phyloP scores from a whole-genome alignment of 495 filamentous ascomycete species.

The Penicillium dipodomyicola region DNA sequence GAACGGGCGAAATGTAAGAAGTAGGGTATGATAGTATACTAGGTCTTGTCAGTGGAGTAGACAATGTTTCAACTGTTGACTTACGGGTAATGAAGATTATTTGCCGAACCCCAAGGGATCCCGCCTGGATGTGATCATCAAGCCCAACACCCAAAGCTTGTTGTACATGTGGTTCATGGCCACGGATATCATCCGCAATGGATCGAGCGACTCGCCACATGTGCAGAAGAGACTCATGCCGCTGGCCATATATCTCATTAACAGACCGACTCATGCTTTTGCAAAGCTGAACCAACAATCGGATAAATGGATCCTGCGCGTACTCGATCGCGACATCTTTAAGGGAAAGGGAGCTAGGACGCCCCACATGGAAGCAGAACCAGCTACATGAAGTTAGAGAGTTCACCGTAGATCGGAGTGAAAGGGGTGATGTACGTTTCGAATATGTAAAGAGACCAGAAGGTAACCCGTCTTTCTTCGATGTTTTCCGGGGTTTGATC shows the following conservation, averaged over 20 bases:
- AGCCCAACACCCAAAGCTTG: constrained; percentile 37
- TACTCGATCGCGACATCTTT: constrained; percentile 37
- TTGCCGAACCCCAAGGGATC: constrained; percentile 37
- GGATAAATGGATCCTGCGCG: constrained; percentile 38
- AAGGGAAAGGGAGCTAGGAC: constrained; percentile 35
- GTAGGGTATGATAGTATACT: constrained; percentile 45
- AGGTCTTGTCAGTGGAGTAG: neutral
- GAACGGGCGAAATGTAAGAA: constrained; percentile 47
- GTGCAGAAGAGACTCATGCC: constrained; percentile 43
- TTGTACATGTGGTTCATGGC: constrained; percentile 30
- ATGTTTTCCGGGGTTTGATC: constrained; percentile 29
- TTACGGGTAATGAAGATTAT: constrained; percentile 38
- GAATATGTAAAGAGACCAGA: constrained; percentile 44
- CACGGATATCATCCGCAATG: constrained; percentile 36
- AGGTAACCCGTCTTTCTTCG: constrained; percentile 39
- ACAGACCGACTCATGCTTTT: constrained; percentile 36
- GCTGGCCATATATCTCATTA: constrained; percentile 40
- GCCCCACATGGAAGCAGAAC: constrained; percentile 44
- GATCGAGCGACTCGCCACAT: constrained; percentile 45
- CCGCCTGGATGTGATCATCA: constrained; percentile 30
- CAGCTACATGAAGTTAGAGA: constrained; percentile 26
- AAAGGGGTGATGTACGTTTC: constrained; percentile 33
- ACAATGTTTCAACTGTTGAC: constrained; percentile 1
- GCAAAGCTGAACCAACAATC: constrained; percentile 31
- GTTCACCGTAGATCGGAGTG: neutral